Evolutionary conservation across 805 yeast genomes (phyloP), one percentile per base, ranked within the genome.

Genomic region (Barnettozyma vustinii): DNA sequence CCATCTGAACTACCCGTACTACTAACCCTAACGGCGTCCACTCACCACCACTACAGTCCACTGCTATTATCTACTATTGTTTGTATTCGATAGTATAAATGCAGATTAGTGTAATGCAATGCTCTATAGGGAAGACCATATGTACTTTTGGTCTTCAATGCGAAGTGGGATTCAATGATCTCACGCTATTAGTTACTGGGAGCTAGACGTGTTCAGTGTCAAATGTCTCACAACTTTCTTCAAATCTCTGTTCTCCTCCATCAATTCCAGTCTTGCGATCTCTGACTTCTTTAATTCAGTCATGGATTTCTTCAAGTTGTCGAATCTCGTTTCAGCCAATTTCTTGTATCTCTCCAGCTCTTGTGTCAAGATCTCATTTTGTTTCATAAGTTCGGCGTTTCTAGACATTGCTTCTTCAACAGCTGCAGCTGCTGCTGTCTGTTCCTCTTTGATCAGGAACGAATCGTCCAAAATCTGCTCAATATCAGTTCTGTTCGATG

Each of bases 161-260:
- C 43, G n/a, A 40, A 40, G 23, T 40, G 33, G n/a, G 43, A 27
- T 16, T 15, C 18, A 21, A 20, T 30, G 16, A 30, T 30, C 33
- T 13, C 33, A 30, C 33, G 3, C 30, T 10, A 13, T 30, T 30
- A 30, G 33, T 30, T 36, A 18, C 23, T 36, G 39, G 20, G 23
- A 36, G 8, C 23, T 20, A 10, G 46, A 5, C 9, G 36, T 19
- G 6, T 21, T 37, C 9, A 37, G 33, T 48, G 40, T 44, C 42
- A 58, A 50, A 40, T 56, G 56, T 20, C 52, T 45, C 37, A 66
- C 48, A 30, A 57, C 51, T 50, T 56, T 58, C 46, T 62, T 67
- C 53, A 70, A 56, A n/a, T 61, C 57, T 52, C 66, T 66, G 50
- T 71, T 71, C 48, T 71, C 74, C 37, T 61, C 55, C 53, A 67